A percentile compares a stretch with the other conserved stretches of the same genome.
These are phyloP conservation scores for Mucor racemosus DNA, from an alignment of 371 early-diverging fungal genomes.

Conservation along the genomic window DNA sequence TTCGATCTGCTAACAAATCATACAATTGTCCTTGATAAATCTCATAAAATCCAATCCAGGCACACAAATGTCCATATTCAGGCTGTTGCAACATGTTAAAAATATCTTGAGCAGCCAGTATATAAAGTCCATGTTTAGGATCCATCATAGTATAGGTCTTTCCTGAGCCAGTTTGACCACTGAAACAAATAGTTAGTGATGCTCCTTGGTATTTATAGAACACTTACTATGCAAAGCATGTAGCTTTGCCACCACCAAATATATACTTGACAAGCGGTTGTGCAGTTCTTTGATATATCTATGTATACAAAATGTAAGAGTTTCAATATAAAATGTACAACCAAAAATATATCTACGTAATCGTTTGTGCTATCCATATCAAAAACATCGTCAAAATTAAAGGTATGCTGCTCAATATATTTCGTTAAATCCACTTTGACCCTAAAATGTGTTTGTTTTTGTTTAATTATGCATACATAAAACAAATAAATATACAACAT, in stretches of 20 bases:
- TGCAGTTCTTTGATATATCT: constrained; percentile 88
- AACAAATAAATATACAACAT: constrained; percentile 8
- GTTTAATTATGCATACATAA: not conserved
- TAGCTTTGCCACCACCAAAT: constrained; percentile 93
- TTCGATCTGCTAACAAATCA: constrained; percentile 90
- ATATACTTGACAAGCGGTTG: constrained; percentile 90
- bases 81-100: constrained; percentile 77
- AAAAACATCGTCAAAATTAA: constrained; percentile 96
- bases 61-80: constrained; percentile 75
- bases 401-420: constrained; percentile 92
- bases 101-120: constrained; percentile 90
- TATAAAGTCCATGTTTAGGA: constrained; percentile 83
- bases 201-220: no score
- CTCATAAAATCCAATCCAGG: constrained; percentile 93
- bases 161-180: constrained; percentile 96
- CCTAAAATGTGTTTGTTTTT: constrained; percentile 36
- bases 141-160: constrained; percentile 99
- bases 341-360: constrained; percentile 12
- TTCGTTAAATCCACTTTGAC: constrained; percentile 94
- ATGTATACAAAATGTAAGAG: not conserved
- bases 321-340: not conserved
- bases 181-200: constrained; percentile 16
- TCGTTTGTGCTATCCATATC: constrained; percentile 79
- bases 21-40: constrained; percentile 97
- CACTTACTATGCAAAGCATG: constrained; percentile 94